Percentiles rank a stretch among this genome's conserved stretches.
Conservation (phyloP, 2,329 filamentous ascomycete species). For the Byssochlamys sp. region DNA sequence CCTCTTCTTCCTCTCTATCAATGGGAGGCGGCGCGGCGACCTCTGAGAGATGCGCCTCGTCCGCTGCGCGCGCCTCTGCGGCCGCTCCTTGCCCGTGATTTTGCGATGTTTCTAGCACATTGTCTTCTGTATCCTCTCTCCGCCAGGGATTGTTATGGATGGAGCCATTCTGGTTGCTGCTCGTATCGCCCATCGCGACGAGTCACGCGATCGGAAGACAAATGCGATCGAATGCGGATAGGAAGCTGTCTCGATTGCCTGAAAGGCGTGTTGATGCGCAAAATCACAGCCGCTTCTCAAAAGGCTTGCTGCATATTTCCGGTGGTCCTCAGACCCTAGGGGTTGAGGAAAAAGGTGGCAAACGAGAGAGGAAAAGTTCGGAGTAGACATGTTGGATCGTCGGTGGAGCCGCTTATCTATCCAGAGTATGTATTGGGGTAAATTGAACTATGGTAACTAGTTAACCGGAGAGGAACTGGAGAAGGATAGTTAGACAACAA, state of each 20-base stretch:
- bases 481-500: neutral
- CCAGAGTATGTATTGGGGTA: too few relatives aligned
- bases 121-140: neutral
- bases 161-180: neutral
- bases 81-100: neutral
- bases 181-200: neutral
- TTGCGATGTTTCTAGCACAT: neutral
- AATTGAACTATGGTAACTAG: neutral
- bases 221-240: neutral
- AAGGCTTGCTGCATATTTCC: neutral
- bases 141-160: neutral
- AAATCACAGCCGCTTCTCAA: neutral
- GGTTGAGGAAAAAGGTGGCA: neutral
- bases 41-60: conserved; percentile 5
- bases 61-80: conserved; percentile 1
- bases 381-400: neutral
- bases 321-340: neutral
- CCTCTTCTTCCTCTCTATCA: neutral
- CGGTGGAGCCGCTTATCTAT: neutral
- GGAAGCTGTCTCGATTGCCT: neutral
- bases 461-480: neutral
- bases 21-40: conserved; percentile 1
- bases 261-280: neutral
- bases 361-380: neutral
- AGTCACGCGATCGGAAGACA: neutral